Evolutionary conservation across 148 eudicot species (phyloP).

Genomic region (Pouteria glomerata): DNA sequence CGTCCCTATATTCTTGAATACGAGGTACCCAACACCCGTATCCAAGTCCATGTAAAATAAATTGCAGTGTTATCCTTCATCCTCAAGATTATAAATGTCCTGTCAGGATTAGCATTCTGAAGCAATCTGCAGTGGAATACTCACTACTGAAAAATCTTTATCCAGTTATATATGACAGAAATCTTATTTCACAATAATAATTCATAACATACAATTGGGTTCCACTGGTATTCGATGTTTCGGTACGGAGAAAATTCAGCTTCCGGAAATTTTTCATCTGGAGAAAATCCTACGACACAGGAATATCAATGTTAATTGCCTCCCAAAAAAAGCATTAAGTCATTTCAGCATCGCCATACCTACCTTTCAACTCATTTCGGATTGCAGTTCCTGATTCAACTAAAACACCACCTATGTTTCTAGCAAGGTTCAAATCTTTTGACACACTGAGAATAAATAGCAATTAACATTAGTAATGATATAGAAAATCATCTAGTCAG

Average conservation of each 20-base stretch:
- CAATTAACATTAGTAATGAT: not conserved
- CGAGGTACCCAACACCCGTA: too few species aligned
- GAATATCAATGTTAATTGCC: constrained; percentile 9
- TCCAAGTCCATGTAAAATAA: too few species aligned
- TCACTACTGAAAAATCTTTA: not conserved
- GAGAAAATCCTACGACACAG: constrained; percentile 70
- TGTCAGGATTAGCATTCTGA: not conserved
- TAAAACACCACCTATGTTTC: constrained; percentile 72
- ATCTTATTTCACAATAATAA: constrained; percentile 7
- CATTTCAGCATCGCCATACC: not conserved
- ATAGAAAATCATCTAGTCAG: not conserved
- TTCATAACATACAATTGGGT: constrained; percentile 68
- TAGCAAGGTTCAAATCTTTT: constrained; percentile 55
- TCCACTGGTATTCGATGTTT: constrained; percentile 66
- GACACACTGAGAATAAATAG: constrained; percentile 43
- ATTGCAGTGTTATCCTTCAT: not conserved
- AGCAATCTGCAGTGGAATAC: not conserved
- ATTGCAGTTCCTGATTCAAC: constrained; percentile 44
- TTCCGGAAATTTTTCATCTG: constrained; percentile 86
- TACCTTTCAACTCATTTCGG: constrained; percentile 49
- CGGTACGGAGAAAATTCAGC: constrained; percentile 77
- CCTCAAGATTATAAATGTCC: not conserved
- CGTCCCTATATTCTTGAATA: too few species aligned
- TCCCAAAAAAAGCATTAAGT: not conserved
- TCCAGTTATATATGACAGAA: not conserved